A percentile compares a stretch with the other conserved stretches of the same genome.
Evolutionary conservation across 176 grass and related monocot genomes (phyloP).

Genomic region (Cymbopogon citratus): DNA sequence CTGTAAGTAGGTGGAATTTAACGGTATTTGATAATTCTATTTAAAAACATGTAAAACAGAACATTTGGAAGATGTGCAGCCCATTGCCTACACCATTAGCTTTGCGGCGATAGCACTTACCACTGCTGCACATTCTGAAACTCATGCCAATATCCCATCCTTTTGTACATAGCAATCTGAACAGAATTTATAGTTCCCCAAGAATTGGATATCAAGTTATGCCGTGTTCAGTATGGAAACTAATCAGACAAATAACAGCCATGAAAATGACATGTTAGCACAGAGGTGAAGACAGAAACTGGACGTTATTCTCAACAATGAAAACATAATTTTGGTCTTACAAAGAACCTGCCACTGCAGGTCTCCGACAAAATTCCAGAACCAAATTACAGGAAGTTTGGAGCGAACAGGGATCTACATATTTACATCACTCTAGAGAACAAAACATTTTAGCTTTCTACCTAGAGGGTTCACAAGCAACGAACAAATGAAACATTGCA

Average conservation of each 20-base stretch:
- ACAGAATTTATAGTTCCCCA: not conserved
- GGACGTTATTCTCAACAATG: not conserved
- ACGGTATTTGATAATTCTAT: not conserved
- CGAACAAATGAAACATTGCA: not conserved
- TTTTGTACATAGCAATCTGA: too few relatives aligned
- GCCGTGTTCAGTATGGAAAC: not conserved
- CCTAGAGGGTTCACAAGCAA: not conserved
- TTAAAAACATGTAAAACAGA: not conserved
- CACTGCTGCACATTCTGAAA: not conserved
- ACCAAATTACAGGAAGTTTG: constrained; percentile 20
- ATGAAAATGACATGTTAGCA: not conserved
- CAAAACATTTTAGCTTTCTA: constrained; percentile 11
- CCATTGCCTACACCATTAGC: not conserved
- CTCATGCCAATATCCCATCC: not conserved
- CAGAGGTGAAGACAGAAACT: not conserved
- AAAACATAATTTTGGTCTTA: not conserved
- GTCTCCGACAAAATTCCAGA: constrained; percentile 13
- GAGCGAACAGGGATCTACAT: constrained; percentile 23
- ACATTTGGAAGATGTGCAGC: not conserved
- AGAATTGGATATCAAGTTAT: not conserved
- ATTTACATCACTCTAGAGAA: constrained; percentile 37
- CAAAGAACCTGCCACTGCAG: not conserved
- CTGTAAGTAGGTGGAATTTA: not conserved
- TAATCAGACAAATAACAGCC: not conserved
- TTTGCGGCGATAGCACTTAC: not conserved